phyloP scores from a whole-genome alignment of 2,329 filamentous ascomycete species.

The Atkinsonella hypoxylon region DNA sequence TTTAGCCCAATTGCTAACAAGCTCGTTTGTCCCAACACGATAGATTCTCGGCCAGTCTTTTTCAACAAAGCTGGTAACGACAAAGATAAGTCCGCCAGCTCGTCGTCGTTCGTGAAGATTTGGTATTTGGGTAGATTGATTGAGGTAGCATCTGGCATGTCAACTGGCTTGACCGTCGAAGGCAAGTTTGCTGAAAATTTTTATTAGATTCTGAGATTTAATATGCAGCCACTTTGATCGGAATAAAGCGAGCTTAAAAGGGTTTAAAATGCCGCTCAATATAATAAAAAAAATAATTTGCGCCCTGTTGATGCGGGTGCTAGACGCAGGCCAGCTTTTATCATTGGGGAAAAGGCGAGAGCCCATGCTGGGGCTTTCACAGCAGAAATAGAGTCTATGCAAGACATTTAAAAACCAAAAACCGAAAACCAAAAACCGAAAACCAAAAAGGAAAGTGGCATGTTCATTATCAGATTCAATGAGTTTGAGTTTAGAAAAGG shows the following conservation, averaged over 20 bases:
- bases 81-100: slow-evolving; percentile 26
- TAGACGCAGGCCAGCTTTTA: too few relatives aligned
- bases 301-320: too few relatives aligned
- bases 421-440: too few relatives aligned
- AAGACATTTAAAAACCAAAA: too few relatives aligned
- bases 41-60: slow-evolving; percentile 36
- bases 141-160: slow-evolving; percentile 45
- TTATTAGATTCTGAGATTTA: slow-evolving; percentile 4
- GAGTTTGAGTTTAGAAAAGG: neutral
- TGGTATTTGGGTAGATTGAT: slow-evolving; percentile 37
- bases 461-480: neutral
- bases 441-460: too few relatives aligned
- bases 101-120: slow-evolving; percentile 23
- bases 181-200: slow-evolving; percentile 17
- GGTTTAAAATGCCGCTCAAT: neutral
- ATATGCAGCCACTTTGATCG: neutral
- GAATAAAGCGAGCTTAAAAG: neutral
- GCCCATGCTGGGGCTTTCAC: too few relatives aligned
- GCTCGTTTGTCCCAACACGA: slow-evolving; percentile 28
- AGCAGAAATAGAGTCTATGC: too few relatives aligned
- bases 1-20: slow-evolving; percentile 47
- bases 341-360: too few relatives aligned
- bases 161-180: slow-evolving; percentile 29
- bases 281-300: too few relatives aligned
- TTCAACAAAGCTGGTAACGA: slow-evolving; percentile 34